These are phyloP conservation scores for Bruguiera parviflora DNA, from an alignment of 345 rosid species.

Conservation along the genomic window DNA sequence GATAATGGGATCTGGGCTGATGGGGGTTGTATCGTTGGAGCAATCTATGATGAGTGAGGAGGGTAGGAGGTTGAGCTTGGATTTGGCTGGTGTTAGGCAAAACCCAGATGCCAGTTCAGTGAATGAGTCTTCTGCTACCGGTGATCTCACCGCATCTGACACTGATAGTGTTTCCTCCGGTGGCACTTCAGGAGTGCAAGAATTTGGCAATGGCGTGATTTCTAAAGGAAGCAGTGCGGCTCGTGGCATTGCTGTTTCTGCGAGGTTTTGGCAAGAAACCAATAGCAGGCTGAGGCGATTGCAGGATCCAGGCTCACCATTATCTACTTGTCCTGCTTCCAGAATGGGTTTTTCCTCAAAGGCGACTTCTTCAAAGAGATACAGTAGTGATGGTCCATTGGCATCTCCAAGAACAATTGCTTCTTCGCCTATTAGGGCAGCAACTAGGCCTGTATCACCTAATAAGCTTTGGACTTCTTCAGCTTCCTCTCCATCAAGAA, in stretches of 20 bases:
- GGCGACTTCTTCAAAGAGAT: conserved; percentile 56
- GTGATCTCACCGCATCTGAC: conserved; percentile 68
- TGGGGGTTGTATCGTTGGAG: conserved; percentile 44
- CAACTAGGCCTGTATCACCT: conserved; percentile 71
- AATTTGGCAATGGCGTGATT: conserved; percentile 36
- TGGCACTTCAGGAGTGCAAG: conserved; percentile 55
- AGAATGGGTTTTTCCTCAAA: conserved; percentile 52
- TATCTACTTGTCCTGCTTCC: conserved; percentile 54
- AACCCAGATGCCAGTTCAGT: conserved; percentile 43
- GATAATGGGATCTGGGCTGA: conserved; percentile 60
- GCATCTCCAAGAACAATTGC: conserved; percentile 59
- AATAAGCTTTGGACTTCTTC: conserved; percentile 68
- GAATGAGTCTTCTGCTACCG: conserved; percentile 41
- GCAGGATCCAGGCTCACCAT: conserved; percentile 80
- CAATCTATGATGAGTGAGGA: conserved; percentile 53
- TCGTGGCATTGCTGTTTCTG: conserved; percentile 49
- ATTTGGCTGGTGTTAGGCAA: conserved; percentile 40
- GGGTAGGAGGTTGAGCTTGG: conserved; percentile 54
- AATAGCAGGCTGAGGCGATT: conserved; percentile 81
- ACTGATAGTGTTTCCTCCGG: conserved; percentile 79
- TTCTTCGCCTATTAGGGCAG: conserved; percentile 55
- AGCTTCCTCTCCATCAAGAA: conserved; percentile 51
- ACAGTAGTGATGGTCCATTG: conserved; percentile 50
- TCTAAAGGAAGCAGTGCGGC: conserved; percentile 39
- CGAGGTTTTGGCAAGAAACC: conserved; percentile 95